These are phyloP conservation scores for Phytophthora vignae DNA, from an alignment of 352 stramenopile species.

Conservation along the genomic window DNA sequence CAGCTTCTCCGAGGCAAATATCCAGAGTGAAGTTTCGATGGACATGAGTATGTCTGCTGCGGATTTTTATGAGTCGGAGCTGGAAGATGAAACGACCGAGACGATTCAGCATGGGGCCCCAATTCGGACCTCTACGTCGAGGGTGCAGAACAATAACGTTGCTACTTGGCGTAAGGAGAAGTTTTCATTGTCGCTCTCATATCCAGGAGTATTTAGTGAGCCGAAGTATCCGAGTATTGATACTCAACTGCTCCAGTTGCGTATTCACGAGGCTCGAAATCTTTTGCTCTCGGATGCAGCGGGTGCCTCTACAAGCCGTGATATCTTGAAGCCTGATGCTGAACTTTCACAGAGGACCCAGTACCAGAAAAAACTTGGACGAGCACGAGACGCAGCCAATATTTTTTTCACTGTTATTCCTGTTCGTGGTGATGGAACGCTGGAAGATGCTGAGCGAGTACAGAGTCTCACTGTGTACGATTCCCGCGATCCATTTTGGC, in stretches of 20 bases:
- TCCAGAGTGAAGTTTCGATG: conserved; percentile 32
- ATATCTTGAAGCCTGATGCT: conserved; percentile 5
- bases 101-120: conserved; percentile 45
- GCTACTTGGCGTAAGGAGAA: conserved; percentile 69
- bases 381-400: conserved; percentile 36
- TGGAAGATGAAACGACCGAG: conserved; percentile 62
- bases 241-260: conserved; percentile 56
- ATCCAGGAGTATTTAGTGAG: conserved; percentile 70
- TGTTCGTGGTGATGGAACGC: conserved; percentile 49
- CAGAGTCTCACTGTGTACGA: conserved; percentile 79
- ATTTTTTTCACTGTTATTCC: conserved; percentile 80
- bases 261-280: conserved; percentile 51
- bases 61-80: conserved; percentile 21
- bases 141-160: conserved; percentile 11
- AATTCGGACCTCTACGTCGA: conserved; percentile 53
- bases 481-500: conserved; percentile 66
- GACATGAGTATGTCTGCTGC: conserved; percentile 10
- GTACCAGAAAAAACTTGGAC: conserved; percentile 19
- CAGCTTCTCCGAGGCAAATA: conserved; percentile 58
- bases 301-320: conserved; percentile 5
- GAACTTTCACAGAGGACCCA: conserved; percentile 5
- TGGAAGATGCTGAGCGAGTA: conserved; percentile 52
- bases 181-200: conserved; percentile 69
- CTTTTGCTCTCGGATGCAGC: conserved; percentile 36
- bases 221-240: conserved; percentile 32